Base-by-base conservation (phyloP, 1,139 yeast species). In the Geotrichum cucujoidarum region DNA sequence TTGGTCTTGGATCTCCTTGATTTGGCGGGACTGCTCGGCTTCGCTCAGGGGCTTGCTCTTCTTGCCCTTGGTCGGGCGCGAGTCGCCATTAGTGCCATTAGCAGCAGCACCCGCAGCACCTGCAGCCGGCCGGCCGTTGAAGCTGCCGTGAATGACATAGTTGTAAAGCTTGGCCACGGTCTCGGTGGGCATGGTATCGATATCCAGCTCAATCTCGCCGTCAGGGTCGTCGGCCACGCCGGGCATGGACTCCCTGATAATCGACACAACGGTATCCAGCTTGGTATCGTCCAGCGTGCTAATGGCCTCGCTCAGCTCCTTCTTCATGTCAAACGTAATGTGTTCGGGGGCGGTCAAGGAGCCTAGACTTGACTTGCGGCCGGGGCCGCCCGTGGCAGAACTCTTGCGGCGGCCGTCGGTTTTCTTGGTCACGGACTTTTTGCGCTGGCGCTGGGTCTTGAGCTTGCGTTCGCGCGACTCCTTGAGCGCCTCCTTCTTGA, bases 121-220 rank as follows among this genome's bases (percentile, higher is more conserved):
- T 13, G 11, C 14, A 32, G 8, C 20, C 13, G 35, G 2, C 22
- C 4, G n/a, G 22, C 38, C 38, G 17, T 35, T n/a, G 3, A 27
- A 27, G 16, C 25, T 32, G 32, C 25, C n/a, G 20, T 17, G 21
- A 10, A 37, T 27, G 27, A 37, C 81, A 64, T 76, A 83, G 65
- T 85, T 83, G 73, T 89, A 90, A 57, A 92, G 73, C 61, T 87
- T 85, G 63, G 86, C 70, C 44, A 90, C 77, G 1, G 97, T 90
- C 47, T 79, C 73, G 57, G 87, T 90, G 59, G 87, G 95, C 60
- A 94, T 76, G 67, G 84, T 87, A 66, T 92, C 97, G 81, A 92
- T 85, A 67, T 94, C 98, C 54, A 94, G 75, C 71, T 94, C 98
- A 53, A 92, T 94, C 63, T 83, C 94, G 60, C 92, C 98, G 55